A percentile compares a stretch with the other conserved stretches of the same genome.
phyloP scores from a whole-genome alignment of 495 filamentous ascomycete species.

The Friedmanniomyces endolithicus region DNA sequence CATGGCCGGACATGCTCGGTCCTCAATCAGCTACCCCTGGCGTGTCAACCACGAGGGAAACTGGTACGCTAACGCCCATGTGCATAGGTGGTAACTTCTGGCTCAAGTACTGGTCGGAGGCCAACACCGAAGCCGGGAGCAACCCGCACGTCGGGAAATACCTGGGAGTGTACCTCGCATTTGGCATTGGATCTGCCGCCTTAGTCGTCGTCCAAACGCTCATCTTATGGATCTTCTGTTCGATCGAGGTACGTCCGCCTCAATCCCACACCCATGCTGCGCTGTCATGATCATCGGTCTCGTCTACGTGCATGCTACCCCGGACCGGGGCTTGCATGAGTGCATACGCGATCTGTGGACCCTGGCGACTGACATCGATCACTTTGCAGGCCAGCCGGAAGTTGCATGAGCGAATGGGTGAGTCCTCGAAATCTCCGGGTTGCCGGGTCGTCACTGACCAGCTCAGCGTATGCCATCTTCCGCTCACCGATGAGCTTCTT shows the following conservation, averaged over 20 bases:
- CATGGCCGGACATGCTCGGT: slow-evolving; percentile 8
- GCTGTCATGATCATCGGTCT: background rate
- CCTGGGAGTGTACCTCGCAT: slow-evolving; percentile 85
- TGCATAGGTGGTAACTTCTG: slow-evolving; percentile 59
- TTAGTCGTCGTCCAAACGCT: slow-evolving; percentile 86
- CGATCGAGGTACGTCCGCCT: slow-evolving; percentile 62
- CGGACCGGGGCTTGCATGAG: background rate
- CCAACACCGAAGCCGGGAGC: slow-evolving; percentile 49
- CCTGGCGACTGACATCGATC: slow-evolving; percentile 5
- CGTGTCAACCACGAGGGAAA: background rate
- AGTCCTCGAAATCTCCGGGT: background rate
- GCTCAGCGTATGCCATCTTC: slow-evolving; percentile 77
- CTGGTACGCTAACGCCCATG: slow-evolving; percentile 14
- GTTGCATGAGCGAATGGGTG: slow-evolving; percentile 81
- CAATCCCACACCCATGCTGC: background rate
- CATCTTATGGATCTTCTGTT: slow-evolving; percentile 98
- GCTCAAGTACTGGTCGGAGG: slow-evolving; percentile 86
- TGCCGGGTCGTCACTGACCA: background rate
- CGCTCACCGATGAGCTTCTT: slow-evolving; percentile 98
- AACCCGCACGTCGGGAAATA: slow-evolving; percentile 77
- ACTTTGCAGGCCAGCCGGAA: slow-evolving; percentile 66
- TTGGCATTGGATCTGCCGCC: slow-evolving; percentile 77
- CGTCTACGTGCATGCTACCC: slow-evolving; percentile 8
- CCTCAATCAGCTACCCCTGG: background rate
- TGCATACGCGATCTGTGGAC: slow-evolving; percentile 2